Evolutionary conservation across 2,329 filamentous ascomycete species (phyloP).

Genomic region (Botryotinia convoluta): DNA sequence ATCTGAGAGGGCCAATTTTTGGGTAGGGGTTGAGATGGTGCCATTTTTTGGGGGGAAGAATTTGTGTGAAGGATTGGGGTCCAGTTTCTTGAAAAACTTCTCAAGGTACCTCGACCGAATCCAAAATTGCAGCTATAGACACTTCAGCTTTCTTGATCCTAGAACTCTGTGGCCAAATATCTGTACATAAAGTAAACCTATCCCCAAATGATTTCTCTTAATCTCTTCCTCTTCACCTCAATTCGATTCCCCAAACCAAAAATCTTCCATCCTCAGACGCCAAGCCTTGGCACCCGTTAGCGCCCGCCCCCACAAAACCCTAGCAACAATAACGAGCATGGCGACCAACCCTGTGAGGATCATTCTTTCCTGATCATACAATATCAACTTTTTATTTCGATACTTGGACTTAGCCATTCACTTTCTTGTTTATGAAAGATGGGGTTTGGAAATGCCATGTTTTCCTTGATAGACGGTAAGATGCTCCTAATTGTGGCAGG

Average conservation of each 20-base stretch:
- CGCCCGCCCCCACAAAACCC: slow-evolving; percentile 1
- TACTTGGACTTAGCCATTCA: not conserved
- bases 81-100: not conserved
- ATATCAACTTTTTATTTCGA: no score
- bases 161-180: not conserved
- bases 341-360: slow-evolving; percentile 7
- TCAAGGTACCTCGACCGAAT: not conserved
- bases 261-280: not conserved
- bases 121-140: not conserved
- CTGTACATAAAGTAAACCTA: not conserved
- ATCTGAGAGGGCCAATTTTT: slow-evolving; percentile 57
- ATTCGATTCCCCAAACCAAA: not conserved
- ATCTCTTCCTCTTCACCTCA: not conserved
- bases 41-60: slow-evolving; percentile 1
- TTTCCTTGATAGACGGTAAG: not conserved
- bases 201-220: not conserved
- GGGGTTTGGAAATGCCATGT: not conserved
- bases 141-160: not conserved
- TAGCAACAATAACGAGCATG: slow-evolving; percentile 14
- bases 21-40: slow-evolving; percentile 38
- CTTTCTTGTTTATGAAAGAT: not conserved
- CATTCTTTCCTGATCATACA: not conserved
- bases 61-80: not conserved
- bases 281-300: slow-evolving; percentile 5
- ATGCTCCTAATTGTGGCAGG: not conserved